These are phyloP conservation scores for Phoma sp. DNA, from an alignment of 2,329 filamentous ascomycete genomes.

Conservation along the genomic window DNA sequence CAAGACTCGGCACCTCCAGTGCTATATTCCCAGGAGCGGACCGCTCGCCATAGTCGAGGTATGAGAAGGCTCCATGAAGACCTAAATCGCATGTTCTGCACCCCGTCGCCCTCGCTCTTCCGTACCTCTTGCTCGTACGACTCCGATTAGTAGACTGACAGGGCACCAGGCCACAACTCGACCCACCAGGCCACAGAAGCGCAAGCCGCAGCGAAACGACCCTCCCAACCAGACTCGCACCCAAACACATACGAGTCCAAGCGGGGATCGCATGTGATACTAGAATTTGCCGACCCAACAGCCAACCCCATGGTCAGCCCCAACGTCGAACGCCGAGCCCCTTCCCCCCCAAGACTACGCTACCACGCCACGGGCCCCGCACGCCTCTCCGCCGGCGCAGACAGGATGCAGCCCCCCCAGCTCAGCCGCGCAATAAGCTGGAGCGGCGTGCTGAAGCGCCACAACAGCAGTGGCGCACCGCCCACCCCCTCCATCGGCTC, in stretches of 20 bases:
- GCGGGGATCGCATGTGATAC: not conserved
- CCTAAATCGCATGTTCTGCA: not conserved
- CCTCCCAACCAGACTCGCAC: not conserved
- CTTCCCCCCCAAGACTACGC: not conserved
- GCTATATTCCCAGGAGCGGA: slow-evolving; percentile 3
- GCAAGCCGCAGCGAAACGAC: not conserved
- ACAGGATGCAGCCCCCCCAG: not conserved
- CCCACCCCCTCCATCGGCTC: not conserved
- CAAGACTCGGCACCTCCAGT: not conserved
- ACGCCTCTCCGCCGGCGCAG: not conserved
- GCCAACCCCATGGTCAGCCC: not conserved
- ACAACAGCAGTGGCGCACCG: not conserved
- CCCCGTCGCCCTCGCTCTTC: not conserved
- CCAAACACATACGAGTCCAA: not conserved
- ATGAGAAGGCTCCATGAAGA: not conserved
- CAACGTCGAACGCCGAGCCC: not conserved
- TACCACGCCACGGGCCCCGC: not conserved
- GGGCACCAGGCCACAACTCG: slow-evolving; percentile 22
- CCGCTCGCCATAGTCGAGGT: slow-evolving; percentile 11
- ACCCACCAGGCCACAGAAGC: slow-evolving; percentile 3
- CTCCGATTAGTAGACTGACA: slow-evolving; percentile 11
- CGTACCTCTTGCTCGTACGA: slow-evolving; percentile 4
- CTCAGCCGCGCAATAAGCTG: slow-evolving; percentile 4
- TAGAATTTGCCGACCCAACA: slow-evolving; percentile 4
- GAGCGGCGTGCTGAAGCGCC: slow-evolving; percentile 3